Evolutionary conservation across 2,329 filamentous ascomycete species (phyloP).

Genomic region (Raffaelea arxii): DNA sequence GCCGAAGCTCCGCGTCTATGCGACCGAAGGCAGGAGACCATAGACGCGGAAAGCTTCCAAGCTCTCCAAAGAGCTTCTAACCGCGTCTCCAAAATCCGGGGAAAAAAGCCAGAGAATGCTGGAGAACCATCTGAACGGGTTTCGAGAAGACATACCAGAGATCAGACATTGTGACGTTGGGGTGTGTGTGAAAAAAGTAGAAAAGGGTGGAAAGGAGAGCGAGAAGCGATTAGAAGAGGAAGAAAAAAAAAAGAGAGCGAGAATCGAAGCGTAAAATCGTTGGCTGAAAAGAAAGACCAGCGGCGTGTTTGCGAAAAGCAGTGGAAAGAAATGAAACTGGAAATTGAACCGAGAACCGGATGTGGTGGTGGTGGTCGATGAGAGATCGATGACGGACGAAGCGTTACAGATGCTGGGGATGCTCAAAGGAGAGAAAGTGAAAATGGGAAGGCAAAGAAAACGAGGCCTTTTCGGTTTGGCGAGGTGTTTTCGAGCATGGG

Average conservation of each 20-base stretch:
- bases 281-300: neutral
- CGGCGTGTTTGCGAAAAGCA: neutral
- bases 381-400: constrained; percentile 2
- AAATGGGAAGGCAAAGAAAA: constrained; percentile 6
- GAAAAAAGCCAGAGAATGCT: too few species aligned
- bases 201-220: neutral
- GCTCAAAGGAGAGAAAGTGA: constrained; percentile 4
- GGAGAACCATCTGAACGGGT: too few species aligned
- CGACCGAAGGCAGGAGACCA: neutral
- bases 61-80: too few species aligned
- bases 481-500: constrained; percentile 24
- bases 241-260: neutral
- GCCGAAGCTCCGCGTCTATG: neutral
- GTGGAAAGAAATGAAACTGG: neutral
- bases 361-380: constrained; percentile 7
- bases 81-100: too few species aligned
- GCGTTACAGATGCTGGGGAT: constrained; percentile 6
- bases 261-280: neutral
- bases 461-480: constrained; percentile 16
- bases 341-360: neutral
- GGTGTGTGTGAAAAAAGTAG: neutral
- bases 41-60: neutral
- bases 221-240: neutral
- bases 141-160: constrained; percentile 3
- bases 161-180: neutral